These are phyloP conservation scores for Rhodotorula toruloides DNA, from an alignment of 768 basidiomycete genomes.

Conservation along the genomic window DNA sequence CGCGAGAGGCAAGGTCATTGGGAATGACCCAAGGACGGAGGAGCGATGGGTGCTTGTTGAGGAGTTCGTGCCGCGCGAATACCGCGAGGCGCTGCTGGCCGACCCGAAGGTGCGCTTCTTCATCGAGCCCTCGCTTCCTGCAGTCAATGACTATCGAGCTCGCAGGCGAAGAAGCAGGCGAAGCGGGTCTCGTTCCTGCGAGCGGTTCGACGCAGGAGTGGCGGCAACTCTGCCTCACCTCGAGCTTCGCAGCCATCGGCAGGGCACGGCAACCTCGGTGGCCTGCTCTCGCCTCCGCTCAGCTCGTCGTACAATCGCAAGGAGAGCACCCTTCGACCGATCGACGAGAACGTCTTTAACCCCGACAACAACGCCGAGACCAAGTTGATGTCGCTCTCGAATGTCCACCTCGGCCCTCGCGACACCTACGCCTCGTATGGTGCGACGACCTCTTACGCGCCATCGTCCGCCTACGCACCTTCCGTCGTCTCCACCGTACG, in stretches of 20 bases:
- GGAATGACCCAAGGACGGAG: slow-evolving; percentile 64
- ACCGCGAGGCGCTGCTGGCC: slow-evolving; percentile 66
- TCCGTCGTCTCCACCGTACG: slow-evolving; percentile 32
- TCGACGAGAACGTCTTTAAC: slow-evolving; percentile 32
- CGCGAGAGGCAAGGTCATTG: slow-evolving; percentile 26
- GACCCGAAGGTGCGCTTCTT: slow-evolving; percentile 27
- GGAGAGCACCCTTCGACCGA: slow-evolving; percentile 1
- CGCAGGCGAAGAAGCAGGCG: slow-evolving; percentile 33
- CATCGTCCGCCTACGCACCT: slow-evolving; percentile 20
- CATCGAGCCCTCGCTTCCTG: neutral
- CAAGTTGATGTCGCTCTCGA: slow-evolving; percentile 26
- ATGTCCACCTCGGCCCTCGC: neutral
- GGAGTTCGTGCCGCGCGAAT: slow-evolving; percentile 86
- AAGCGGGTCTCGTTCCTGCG: slow-evolving; percentile 41
- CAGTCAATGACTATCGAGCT: neutral
- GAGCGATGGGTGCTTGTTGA: slow-evolving; percentile 76
- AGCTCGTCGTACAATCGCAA: neutral
- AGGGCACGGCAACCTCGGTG: neutral
- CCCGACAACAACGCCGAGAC: slow-evolving; percentile 3
- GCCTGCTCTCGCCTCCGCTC: neutral
- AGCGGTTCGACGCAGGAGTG: slow-evolving; percentile 32
- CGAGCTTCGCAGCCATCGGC: neutral
- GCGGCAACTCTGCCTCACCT: neutral
- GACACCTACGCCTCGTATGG: neutral
- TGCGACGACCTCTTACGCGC: slow-evolving; percentile 3